Percentiles rank a stretch among this genome's conserved stretches.
Conservation (phyloP, 2,329 filamentous ascomycete genomes). For the Exophiala spinifera region DNA sequence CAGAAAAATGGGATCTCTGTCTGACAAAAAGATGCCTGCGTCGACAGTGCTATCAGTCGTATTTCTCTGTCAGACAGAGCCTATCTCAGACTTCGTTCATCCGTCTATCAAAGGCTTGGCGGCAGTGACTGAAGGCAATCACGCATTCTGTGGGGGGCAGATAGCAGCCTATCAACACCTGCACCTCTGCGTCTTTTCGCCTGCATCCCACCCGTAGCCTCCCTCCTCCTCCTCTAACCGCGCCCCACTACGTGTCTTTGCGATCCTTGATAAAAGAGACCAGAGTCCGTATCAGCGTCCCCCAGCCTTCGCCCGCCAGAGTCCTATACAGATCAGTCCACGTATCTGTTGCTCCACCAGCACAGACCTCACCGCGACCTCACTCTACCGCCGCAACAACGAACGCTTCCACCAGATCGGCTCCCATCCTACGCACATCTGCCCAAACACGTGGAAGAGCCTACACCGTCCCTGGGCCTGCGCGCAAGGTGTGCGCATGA, state of each 20-base stretch:
- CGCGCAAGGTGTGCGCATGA: slow-evolving; percentile 23
- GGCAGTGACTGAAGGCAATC: not conserved
- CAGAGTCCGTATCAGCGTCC: slow-evolving; percentile 10
- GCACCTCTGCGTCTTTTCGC: not conserved
- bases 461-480: slow-evolving; percentile 8
- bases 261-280: slow-evolving; percentile 23
- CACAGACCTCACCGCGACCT: too few relatives aligned
- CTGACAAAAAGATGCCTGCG: too few relatives aligned
- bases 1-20: too few relatives aligned
- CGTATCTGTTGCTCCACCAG: not conserved
- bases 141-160: not conserved
- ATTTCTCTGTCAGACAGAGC: too few relatives aligned
- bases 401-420: not conserved
- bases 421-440: not conserved
- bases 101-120: too few relatives aligned
- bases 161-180: not conserved
- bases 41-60: too few relatives aligned
- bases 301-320: not conserved
- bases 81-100: too few relatives aligned
- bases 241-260: slow-evolving; percentile 1
- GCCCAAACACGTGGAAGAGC: slow-evolving; percentile 18
- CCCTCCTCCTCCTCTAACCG: slow-evolving; percentile 6
- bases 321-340: not conserved
- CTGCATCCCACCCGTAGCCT: slow-evolving; percentile 1
- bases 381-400: not conserved